phyloP scores from a whole-genome alignment of 2,329 filamentous ascomycete genomes.

The Aspergillus aculeatinus region DNA sequence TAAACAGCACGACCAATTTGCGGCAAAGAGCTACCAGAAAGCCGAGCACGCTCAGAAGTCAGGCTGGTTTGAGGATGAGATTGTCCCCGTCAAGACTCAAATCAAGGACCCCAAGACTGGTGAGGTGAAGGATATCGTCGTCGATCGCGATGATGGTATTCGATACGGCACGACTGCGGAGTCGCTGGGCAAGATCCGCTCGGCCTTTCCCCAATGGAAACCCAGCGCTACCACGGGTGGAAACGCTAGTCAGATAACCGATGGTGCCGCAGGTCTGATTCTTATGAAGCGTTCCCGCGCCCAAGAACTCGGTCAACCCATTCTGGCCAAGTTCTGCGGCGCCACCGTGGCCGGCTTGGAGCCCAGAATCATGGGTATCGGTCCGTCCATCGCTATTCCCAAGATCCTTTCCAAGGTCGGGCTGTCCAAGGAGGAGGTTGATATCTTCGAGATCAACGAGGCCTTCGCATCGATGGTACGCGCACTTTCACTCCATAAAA shows the following conservation, averaged over 20 bases:
- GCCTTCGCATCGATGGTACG: conserved; percentile 70
- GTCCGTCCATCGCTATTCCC: conserved; percentile 88
- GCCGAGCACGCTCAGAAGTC: conserved; percentile 75
- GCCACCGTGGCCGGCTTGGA: conserved; percentile 80
- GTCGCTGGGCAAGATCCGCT: conserved; percentile 76
- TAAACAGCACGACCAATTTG: conserved; percentile 75
- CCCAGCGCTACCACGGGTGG: conserved; percentile 87
- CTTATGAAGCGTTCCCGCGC: conserved; percentile 89
- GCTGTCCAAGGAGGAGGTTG: conserved; percentile 52
- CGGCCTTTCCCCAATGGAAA: conserved; percentile 73
- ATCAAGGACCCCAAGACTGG: conserved; percentile 85
- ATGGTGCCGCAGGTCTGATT: conserved; percentile 86
- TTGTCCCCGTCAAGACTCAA: conserved; percentile 76
- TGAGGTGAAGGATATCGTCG: conserved; percentile 73
- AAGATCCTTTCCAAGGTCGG: conserved; percentile 81
- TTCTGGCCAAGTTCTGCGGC: conserved; percentile 85
- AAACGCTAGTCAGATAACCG: conserved; percentile 88
- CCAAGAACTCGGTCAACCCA: conserved; percentile 75
- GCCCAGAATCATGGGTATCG: conserved; percentile 88
- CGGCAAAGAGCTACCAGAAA: conserved; percentile 81
- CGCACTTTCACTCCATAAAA: not conserved
- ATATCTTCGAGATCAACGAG: conserved; percentile 66
- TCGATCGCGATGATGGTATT: conserved; percentile 80
- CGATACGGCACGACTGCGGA: conserved; percentile 79
- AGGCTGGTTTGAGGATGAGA: conserved; percentile 84